Conservation (phyloP, 352 stramenopile genomes). For the Globisporangium apiculatum region DNA sequence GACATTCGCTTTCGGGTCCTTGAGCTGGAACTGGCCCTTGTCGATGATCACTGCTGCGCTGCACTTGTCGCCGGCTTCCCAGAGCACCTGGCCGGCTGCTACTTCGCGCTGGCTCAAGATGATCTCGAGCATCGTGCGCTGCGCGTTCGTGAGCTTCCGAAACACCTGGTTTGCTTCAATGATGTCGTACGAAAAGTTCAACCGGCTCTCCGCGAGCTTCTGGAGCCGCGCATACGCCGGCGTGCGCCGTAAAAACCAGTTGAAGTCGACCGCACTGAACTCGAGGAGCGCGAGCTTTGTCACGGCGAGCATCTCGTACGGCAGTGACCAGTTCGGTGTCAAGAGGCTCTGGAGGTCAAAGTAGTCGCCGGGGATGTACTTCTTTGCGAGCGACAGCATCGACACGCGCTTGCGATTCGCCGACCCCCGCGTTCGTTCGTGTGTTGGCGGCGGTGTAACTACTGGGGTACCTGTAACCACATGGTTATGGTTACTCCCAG, state of each 20-base stretch:
- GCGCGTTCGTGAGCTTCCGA: constrained; percentile 61
- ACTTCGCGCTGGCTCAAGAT: constrained; percentile 55
- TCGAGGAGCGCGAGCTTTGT: constrained; percentile 69
- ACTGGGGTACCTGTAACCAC: too few species aligned
- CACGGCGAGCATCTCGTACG: constrained; percentile 55
- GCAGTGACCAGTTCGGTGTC: constrained; percentile 54
- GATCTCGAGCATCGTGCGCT: constrained; percentile 86
- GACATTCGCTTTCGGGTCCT: constrained; percentile 31
- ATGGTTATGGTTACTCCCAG: neutral
- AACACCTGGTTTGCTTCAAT: constrained; percentile 81
- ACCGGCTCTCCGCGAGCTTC: constrained; percentile 56
- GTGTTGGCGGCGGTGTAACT: neutral
- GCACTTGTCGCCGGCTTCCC: constrained; percentile 62
- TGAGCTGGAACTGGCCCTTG: constrained; percentile 65
- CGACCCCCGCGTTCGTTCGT: constrained; percentile 10
- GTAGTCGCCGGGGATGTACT: constrained; percentile 84
- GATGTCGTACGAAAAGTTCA: constrained; percentile 79
- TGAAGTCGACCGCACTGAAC: constrained; percentile 80
- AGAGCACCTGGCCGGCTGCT: constrained; percentile 61
- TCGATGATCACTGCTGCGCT: constrained; percentile 69
- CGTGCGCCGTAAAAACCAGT: constrained; percentile 78
- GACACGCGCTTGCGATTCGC: constrained; percentile 41
- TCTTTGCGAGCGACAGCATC: constrained; percentile 57
- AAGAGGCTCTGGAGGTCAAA: constrained; percentile 82
- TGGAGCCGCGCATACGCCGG: constrained; percentile 64